Base-by-base conservation (phyloP, 345 rosid species). In the Anastatica hierochuntica region DNA sequence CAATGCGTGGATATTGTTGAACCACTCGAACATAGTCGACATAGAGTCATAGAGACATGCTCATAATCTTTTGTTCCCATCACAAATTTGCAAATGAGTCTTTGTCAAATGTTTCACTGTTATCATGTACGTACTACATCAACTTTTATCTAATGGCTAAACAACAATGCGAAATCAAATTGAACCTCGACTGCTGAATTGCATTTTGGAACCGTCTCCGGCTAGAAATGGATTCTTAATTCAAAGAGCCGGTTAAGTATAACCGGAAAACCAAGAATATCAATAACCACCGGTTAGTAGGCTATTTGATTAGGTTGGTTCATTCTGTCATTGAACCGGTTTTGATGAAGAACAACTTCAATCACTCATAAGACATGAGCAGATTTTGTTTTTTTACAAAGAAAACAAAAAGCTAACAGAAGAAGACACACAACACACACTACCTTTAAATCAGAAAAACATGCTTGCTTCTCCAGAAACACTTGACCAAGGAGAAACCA, bases 311-410 rank as follows among this genome's bases (percentile, higher is more conserved):
- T 24, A n/a, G n/a, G n/a, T n/a, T 24, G 27, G 27, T 24, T 24
- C 6, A 24, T 4, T 24, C 27, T 24, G 3, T 24, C 3, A 24
- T 24, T 29, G 33, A 29, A 29, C 33, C 7, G 33, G 33, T 29
- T 29, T 29, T 29, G 8, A 8, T 6, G 2, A 29, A 29, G 8
- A 11, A 20, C 44, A 21, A 56, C 24, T 31, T 31, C 51, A 59
- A 39, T 44, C 14, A 60, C 62, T 67, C 71, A 67, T 53, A 53
- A 60, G 71, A 60, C 65, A 44, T 58, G 66, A 67, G 66, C 61
- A 60, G 56, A 53, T 51, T 64, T 37, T 10, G 14, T 43, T 44
- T 66, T 58, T 53, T 40, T 67, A 67, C 71, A 53, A 8, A 10
- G 69, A 49, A 40, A 53, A 27, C 31, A 19, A 46, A 23, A 44